A percentile compares a stretch with the other conserved stretches of the same genome.
phyloP scores from a whole-genome alignment of 495 filamentous ascomycete species.

The Chaetomium fimeti region DNA sequence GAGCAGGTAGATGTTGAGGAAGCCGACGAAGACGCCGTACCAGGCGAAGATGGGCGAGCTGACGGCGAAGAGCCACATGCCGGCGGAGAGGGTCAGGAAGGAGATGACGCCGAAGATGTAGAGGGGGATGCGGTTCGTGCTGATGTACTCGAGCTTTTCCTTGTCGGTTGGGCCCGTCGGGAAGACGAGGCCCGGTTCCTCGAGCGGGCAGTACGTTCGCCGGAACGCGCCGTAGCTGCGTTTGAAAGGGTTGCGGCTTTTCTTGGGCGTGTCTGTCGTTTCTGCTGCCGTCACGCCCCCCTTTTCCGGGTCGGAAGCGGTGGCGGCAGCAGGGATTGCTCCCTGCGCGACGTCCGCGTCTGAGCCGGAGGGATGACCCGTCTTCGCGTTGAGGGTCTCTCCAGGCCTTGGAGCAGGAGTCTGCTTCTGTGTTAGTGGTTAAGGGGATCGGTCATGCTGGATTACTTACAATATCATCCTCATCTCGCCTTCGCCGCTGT shows the following conservation, averaged over 20 bases:
- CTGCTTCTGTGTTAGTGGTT: slow-evolving; percentile 5
- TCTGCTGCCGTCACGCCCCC: not conserved
- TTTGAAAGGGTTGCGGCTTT: slow-evolving; percentile 23
- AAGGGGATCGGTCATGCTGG: no score
- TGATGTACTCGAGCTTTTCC: slow-evolving; percentile 34
- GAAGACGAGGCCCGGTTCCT: slow-evolving; percentile 33
- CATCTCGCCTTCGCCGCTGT: not conserved
- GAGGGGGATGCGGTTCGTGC: slow-evolving; percentile 36
- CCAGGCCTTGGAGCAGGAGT: slow-evolving; percentile 21
- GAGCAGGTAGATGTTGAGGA: slow-evolving; percentile 39
- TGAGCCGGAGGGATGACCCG: slow-evolving; percentile 4
- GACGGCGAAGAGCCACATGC: slow-evolving; percentile 39
- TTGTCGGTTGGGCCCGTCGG: slow-evolving; percentile 34
- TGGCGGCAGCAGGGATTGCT: not conserved
- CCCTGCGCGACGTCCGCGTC: slow-evolving; percentile 20
- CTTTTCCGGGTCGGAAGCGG: slow-evolving; percentile 21
- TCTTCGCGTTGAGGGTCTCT: slow-evolving; percentile 28
- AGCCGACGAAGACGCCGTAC: slow-evolving; percentile 38
- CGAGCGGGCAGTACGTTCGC: slow-evolving; percentile 34
- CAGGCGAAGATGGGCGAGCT: slow-evolving; percentile 35
- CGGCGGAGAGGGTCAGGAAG: slow-evolving; percentile 35
- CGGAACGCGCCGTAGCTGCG: slow-evolving; percentile 26
- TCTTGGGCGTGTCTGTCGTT: slow-evolving; percentile 1
- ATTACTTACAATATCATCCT: slow-evolving; percentile 11
- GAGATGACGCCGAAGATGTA: slow-evolving; percentile 37